Percentiles rank a stretch among this genome's conserved stretches.
These are phyloP conservation scores for Annona squamosa DNA, from an alignment of 164 flowering plant genomes.

Conservation along the genomic window DNA sequence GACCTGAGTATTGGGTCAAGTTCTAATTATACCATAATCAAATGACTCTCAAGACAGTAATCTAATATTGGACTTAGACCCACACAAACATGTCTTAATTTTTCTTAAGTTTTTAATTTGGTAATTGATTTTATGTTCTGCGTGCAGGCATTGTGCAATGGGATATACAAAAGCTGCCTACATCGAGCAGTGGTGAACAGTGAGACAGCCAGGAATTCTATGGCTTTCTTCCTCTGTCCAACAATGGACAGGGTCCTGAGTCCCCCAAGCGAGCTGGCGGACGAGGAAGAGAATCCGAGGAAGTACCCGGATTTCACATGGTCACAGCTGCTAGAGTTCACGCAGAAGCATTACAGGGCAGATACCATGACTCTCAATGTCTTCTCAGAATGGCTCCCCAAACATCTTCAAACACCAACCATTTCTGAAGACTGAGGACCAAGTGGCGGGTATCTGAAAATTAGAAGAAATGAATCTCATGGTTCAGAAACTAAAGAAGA, in stretches of 20 bases:
- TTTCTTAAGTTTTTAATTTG: too few relatives aligned
- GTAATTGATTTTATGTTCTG: not conserved
- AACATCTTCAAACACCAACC: not conserved
- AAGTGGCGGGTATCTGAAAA: too few relatives aligned
- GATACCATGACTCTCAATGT: constrained; percentile 52
- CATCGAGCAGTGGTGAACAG: constrained; percentile 75
- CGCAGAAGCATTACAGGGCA: constrained; percentile 59
- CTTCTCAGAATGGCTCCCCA: constrained; percentile 31
- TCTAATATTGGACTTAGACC: too few relatives aligned
- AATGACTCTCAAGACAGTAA: too few relatives aligned
- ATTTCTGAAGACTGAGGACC: not conserved
- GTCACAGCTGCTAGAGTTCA: constrained; percentile 44
- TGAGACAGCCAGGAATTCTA: constrained; percentile 40
- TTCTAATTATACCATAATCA: too few relatives aligned
- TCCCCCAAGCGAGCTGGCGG: constrained; percentile 42
- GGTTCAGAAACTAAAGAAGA: too few relatives aligned
- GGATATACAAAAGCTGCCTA: constrained; percentile 66
- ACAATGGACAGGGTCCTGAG: constrained; percentile 41
- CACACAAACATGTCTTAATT: too few relatives aligned
- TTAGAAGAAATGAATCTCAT: too few relatives aligned
- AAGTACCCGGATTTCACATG: constrained; percentile 67
- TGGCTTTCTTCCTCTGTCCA: constrained; percentile 65
- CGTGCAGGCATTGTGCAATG: constrained; percentile 58
- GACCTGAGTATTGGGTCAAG: too few relatives aligned
- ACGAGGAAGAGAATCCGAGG: constrained; percentile 28